A percentile compares a stretch with the other conserved stretches of the same genome.
Evolutionary conservation across 169 alveolate species (phyloP).

Genomic region (Pseudocohnilembus persalinus): DNA sequence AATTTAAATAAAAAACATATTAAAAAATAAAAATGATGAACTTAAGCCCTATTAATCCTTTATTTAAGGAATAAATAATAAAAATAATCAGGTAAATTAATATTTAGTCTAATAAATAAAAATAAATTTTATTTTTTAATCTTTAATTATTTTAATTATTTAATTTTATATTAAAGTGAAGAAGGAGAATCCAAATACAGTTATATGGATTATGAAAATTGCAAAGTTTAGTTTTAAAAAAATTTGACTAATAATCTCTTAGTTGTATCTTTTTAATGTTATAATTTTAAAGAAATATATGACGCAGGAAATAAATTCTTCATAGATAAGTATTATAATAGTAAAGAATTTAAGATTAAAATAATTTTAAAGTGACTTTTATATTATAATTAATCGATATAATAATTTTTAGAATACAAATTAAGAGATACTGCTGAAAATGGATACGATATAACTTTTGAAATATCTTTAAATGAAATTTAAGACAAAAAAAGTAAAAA

Average conservation of each 20-base stretch:
- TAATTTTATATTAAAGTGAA: neutral
- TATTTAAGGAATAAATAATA: slow-evolving; percentile 1
- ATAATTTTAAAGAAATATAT: slow-evolving; percentile 9
- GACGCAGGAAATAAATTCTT: neutral
- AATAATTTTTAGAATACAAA: neutral
- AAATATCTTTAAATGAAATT: neutral
- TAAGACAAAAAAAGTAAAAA: slow-evolving; percentile 9
- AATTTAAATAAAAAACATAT: too few relatives aligned
- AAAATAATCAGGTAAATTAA: slow-evolving; percentile 1
- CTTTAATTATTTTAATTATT: too few relatives aligned
- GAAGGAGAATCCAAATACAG: neutral
- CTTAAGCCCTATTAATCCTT: slow-evolving; percentile 12
- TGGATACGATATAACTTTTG: slow-evolving; percentile 22
- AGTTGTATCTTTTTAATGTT: neutral
- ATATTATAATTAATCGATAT: too few relatives aligned
- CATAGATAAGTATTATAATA: slow-evolving; percentile 1
- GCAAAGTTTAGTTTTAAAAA: neutral
- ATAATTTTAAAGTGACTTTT: neutral
- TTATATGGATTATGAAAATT: slow-evolving; percentile 18
- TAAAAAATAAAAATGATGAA: neutral
- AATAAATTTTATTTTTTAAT: too few relatives aligned
- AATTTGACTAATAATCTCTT: neutral
- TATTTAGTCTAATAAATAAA: too few relatives aligned
- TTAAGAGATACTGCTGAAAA: neutral
- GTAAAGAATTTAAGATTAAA: neutral